phyloP scores from a whole-genome alignment of 225 moss, liverwort and hornwort genomes.

The Polytrichum commune region DNA sequence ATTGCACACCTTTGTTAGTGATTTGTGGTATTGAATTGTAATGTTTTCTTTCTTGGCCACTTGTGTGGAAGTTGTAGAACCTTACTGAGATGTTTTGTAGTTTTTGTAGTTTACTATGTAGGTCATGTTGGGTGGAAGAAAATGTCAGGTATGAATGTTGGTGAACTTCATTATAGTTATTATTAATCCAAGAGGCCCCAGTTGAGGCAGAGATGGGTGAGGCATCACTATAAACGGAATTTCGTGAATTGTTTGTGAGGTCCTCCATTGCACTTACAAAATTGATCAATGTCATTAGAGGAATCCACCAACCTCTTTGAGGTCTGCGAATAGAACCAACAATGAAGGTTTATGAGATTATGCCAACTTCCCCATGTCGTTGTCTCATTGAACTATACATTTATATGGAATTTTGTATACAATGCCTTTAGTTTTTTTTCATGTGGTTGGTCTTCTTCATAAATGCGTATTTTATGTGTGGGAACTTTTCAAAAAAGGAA shows the following conservation, averaged over 20 bases:
- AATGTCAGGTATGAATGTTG: constrained; percentile 82
- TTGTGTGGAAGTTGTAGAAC: not conserved
- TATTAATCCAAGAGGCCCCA: constrained; percentile 54
- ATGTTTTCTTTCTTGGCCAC: not conserved
- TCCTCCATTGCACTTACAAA: not conserved
- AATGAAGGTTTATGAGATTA: constrained; percentile 8
- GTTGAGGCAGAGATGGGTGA: constrained; percentile 79
- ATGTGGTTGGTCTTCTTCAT: no score
- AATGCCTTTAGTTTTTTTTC: no score
- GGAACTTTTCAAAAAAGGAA: no score
- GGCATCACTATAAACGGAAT: constrained; percentile 19
- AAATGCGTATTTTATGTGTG: no score
- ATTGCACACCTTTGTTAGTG: not conserved
- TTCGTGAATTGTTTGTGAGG: not conserved
- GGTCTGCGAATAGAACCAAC: constrained; percentile 9
- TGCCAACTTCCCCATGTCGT: not conserved
- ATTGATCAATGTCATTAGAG: not conserved
- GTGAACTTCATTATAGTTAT: constrained; percentile 82
- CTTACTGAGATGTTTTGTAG: not conserved
- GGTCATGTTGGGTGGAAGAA: constrained; percentile 82
- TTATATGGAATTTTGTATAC: no score
- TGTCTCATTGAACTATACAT: no score
- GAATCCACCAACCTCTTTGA: constrained; percentile 9
- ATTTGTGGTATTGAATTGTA: not conserved
- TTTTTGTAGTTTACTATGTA: constrained; percentile 72